Percentiles rank a stretch among this genome's conserved stretches.
These are phyloP conservation scores for Xylaria digitata DNA, from an alignment of 2,329 filamentous ascomycete species.

Conservation along the genomic window DNA sequence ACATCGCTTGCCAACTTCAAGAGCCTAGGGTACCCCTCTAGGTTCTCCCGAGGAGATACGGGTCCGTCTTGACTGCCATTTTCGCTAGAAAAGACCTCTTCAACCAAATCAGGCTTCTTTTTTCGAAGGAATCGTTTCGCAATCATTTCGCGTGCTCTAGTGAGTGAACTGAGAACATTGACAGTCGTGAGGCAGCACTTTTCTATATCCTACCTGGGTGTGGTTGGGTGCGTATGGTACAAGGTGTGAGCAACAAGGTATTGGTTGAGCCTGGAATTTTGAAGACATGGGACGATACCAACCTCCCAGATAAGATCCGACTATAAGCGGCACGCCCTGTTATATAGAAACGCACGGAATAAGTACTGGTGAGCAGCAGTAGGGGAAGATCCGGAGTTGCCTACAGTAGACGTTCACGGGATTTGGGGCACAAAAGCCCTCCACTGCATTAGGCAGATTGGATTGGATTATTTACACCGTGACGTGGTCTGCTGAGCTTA, in stretches of 20 bases:
- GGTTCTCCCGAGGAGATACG: not conserved
- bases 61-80: not conserved
- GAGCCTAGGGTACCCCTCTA: not conserved
- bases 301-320: constrained; percentile 3
- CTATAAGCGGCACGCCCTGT: not conserved
- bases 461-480: no score
- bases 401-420: not conserved
- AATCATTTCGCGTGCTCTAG: no score
- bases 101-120: not conserved
- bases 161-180: not conserved
- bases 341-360: constrained; percentile 8
- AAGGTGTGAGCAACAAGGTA: constrained; percentile 11
- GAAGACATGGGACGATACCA: no score
- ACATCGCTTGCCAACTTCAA: constrained; percentile 8
- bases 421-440: no score
- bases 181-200: not conserved
- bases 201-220: not conserved
- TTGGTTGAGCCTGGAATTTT: not conserved
- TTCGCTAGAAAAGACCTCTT: not conserved
- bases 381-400: not conserved
- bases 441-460: no score
- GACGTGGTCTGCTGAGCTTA: no score
- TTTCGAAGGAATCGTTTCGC: not conserved
- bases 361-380: not conserved
- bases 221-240: not conserved